Base-by-base conservation (phyloP, 495 filamentous ascomycete species). In the Penicillium roqueforti region DNA sequence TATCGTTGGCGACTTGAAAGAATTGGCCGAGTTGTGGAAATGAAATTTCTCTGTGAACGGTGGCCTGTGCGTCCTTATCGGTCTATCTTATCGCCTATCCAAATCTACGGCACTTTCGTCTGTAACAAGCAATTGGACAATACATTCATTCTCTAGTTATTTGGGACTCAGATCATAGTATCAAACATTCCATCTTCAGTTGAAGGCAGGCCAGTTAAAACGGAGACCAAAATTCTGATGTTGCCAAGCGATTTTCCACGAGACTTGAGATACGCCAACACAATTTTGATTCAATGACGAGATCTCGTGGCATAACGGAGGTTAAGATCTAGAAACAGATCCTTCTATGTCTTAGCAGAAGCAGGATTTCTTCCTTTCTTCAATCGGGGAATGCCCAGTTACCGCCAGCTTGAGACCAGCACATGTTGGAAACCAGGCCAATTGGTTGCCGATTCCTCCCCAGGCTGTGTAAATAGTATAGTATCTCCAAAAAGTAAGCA, bases 21-120 rank as follows among this genome's bases (percentile, higher is more conserved):
- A 58, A 44, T 50, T 29, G 36, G 42, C 6, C 20, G 4, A 34
- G 39, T 18, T 40, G 38, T 39, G 40, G 26, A 55, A 61, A 47
- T 37, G 57, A 60, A 67, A 66, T 67, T 68, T 68, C 61, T 67
- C 61, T 52, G 28, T 47, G 38, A 51, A 48, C n/a, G 25, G 47
- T 63, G 65, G 65, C 55, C 65, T 59, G 65, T 68, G 65, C 65
- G 43, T 56, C 42, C 55, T 55, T 62, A 65, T 66, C 57, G 49
- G 53, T 29, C 38, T 62, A 65, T 65, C 62, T 63, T 66, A 63
- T 66, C 60, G 60, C 20, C 34, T 50, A 38, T 49, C 46, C 26
- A 56, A 41, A 55, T 38, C 42, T 45, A 45, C 13, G n/a, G 4
- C 32, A 34, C 13, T 7, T 34, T 42, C 22, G 22, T 42, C 20